Conservation (phyloP, 2,329 filamentous ascomycete species). For the Pseudocercospora musae region DNA sequence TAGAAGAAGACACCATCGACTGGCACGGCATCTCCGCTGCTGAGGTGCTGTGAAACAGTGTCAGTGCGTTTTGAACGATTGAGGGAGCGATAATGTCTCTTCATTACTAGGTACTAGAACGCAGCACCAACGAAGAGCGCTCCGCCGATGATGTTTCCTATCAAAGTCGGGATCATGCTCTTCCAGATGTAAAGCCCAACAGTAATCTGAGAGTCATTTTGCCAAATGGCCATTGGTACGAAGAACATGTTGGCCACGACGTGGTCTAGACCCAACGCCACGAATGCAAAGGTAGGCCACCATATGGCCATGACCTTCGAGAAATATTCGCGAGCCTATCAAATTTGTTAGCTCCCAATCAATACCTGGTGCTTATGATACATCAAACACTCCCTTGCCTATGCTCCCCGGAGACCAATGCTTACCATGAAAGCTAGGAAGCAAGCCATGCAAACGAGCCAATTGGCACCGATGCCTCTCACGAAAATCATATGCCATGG, state of each 20-base stretch:
- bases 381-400: background rate
- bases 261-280: conserved; percentile 46
- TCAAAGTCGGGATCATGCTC: conserved; percentile 51
- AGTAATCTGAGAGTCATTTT: conserved; percentile 43
- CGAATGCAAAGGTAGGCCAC: conserved; percentile 31
- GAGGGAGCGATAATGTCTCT: background rate
- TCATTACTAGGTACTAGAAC: conserved; percentile 46
- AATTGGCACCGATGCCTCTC: conserved; percentile 54
- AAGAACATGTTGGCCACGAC: conserved; percentile 55
- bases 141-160: conserved; percentile 56
- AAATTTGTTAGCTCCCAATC: background rate
- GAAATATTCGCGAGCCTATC: conserved; percentile 46
- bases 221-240: conserved; percentile 50
- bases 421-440: conserved; percentile 44
- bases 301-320: conserved; percentile 57
- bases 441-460: conserved; percentile 56
- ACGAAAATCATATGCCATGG: conserved; percentile 54
- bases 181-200: conserved; percentile 58
- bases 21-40: conserved; percentile 13
- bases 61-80: background rate
- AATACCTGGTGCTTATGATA: background rate
- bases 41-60: conserved; percentile 10
- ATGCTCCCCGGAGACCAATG: background rate
- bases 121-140: conserved; percentile 51
- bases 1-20: conserved; percentile 19